Evolutionary conservation across 148 eudicot species (phyloP).

Genomic region (Rhododendron williamsianum): DNA sequence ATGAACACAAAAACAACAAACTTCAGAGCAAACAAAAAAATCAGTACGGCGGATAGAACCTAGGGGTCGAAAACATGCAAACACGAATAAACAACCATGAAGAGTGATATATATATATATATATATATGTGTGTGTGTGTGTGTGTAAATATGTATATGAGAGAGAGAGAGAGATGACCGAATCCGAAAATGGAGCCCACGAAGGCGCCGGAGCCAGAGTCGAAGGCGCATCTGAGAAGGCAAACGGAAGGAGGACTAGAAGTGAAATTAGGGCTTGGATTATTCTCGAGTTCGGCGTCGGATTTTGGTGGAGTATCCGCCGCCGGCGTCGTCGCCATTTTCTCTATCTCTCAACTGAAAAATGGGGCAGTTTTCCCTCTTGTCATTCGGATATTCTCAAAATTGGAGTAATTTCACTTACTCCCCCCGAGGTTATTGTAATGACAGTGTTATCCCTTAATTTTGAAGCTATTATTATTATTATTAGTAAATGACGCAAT

Average conservation of each 20-base stretch:
- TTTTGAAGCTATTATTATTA: not conserved
- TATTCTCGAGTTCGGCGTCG: not conserved
- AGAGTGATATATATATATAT: not conserved
- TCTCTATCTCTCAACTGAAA: not conserved
- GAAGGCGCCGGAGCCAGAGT: not conserved
- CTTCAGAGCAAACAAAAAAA: not conserved
- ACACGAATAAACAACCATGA: not conserved
- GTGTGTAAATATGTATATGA: no score
- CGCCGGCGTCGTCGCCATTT: conserved; percentile 27
- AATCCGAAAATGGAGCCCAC: not conserved
- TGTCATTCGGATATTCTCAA: not conserved
- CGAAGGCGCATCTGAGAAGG: not conserved
- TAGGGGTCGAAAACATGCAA: not conserved
- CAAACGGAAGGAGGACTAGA: not conserved
- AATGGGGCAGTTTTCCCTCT: not conserved
- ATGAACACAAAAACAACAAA: not conserved
- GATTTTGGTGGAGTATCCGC: conserved; percentile 22
- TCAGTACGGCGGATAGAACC: not conserved
- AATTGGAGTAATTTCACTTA: not conserved
- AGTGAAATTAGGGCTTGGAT: not conserved
- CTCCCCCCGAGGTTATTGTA: not conserved
- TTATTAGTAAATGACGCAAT: no score
- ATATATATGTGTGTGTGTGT: not conserved
- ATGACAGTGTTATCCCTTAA: not conserved
- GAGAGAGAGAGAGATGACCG: not conserved